A percentile compares a stretch with the other conserved stretches of the same genome.
Evolutionary conservation across 2,329 filamentous ascomycete species (phyloP).

Genomic region (Hypoxylon sp.): DNA sequence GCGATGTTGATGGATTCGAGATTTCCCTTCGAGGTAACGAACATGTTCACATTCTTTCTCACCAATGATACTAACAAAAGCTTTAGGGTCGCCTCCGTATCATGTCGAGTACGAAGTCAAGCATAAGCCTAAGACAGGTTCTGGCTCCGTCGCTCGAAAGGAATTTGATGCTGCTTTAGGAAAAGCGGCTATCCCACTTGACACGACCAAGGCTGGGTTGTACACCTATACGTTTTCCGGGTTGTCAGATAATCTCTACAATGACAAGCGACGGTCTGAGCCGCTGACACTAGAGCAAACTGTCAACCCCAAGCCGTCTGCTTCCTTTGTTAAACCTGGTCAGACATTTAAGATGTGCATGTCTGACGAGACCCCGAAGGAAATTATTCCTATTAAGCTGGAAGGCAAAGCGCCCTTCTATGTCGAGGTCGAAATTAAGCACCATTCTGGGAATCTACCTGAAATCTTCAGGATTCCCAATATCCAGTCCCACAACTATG

Average conservation of each 20-base stretch:
- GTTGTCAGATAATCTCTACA: slow-evolving; percentile 88
- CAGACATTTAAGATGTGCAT: slow-evolving; percentile 97
- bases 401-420: slow-evolving; percentile 89
- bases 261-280: slow-evolving; percentile 73
- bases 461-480: slow-evolving; percentile 86
- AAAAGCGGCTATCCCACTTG: slow-evolving; percentile 84
- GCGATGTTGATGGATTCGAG: slow-evolving; percentile 91
- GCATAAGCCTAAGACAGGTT: slow-evolving; percentile 76
- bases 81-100: slow-evolving; percentile 80
- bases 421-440: slow-evolving; percentile 92
- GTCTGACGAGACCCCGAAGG: slow-evolving; percentile 83
- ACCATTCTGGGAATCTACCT: slow-evolving; percentile 82
- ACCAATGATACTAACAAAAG: slow-evolving; percentile 49
- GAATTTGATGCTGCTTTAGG: slow-evolving; percentile 82
- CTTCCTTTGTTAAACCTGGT: slow-evolving; percentile 84
- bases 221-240: slow-evolving; percentile 90
- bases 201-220: slow-evolving; percentile 83
- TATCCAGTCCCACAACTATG: slow-evolving; percentile 79
- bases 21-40: slow-evolving; percentile 79
- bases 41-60: slow-evolving; percentile 31
- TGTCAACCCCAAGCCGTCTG: slow-evolving; percentile 86
- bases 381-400: slow-evolving; percentile 88
- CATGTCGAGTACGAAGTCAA: slow-evolving; percentile 84
- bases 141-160: slow-evolving; percentile 74
- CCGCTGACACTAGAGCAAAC: slow-evolving; percentile 82